Evolutionary conservation across 305 asterid species (phyloP).

Genomic region (Plantago lanceolata): DNA sequence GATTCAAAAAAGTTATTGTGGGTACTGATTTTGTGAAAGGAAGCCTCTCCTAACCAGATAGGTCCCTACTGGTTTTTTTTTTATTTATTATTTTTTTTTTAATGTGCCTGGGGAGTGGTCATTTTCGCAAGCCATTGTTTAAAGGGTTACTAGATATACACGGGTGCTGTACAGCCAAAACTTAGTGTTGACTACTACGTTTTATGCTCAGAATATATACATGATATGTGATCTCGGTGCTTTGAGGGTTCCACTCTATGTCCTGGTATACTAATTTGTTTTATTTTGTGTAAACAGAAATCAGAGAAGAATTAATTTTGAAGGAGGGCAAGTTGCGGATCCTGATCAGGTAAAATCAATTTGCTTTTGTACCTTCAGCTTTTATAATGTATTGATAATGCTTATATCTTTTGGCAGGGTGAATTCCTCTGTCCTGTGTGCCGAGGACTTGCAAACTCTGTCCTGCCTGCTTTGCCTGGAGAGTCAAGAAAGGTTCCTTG

Average conservation of each 20-base stretch:
- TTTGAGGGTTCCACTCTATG: neutral
- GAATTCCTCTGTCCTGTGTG: conserved; percentile 99
- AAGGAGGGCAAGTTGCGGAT: conserved; percentile 95
- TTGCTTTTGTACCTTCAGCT: conserved; percentile 19
- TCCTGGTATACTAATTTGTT: neutral
- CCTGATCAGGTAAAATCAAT: conserved; percentile 74
- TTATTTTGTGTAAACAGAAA: conserved; percentile 33
- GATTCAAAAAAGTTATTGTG: no score
- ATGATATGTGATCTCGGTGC: neutral
- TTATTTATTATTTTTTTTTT: neutral
- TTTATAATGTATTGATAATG: conserved; percentile 21
- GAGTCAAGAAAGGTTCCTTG: conserved; percentile 34
- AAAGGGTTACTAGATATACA: neutral
- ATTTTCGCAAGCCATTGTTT: neutral
- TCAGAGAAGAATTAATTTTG: conserved; percentile 75
- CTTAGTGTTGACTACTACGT: neutral
- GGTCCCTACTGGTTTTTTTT: neutral
- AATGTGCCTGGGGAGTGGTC: neutral
- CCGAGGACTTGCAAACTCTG: conserved; percentile 87
- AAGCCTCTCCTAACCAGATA: neutral
- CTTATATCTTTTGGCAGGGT: conserved; percentile 52
- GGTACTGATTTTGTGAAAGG: neutral
- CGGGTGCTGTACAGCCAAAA: neutral
- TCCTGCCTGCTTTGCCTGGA: conserved; percentile 58
- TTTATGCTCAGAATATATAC: neutral